Evolutionary conservation across 192 early-diverging fungal genomes (phyloP).

Genomic region (Coemansia sp.): DNA sequence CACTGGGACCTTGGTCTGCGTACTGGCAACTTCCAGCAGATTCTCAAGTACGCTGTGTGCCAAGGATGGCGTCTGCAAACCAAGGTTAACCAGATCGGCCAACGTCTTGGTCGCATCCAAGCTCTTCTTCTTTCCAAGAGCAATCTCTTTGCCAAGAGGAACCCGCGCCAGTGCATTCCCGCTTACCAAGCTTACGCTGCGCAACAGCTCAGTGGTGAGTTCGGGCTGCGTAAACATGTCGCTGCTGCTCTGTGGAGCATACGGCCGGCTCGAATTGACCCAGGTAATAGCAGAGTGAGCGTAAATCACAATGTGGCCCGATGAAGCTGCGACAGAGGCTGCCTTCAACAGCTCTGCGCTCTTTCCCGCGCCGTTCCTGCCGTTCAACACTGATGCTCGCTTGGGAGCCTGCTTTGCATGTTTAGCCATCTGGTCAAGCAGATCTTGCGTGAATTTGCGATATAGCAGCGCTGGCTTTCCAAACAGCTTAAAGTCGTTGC

Average conservation of each 20-base stretch:
- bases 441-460: constrained; percentile 29
- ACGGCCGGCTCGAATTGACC: constrained; percentile 53
- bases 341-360: constrained; percentile 52
- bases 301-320: constrained; percentile 38
- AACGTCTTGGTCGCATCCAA: constrained; percentile 28
- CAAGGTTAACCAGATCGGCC: constrained; percentile 32
- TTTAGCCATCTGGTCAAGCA: constrained; percentile 28
- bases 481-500: constrained; percentile 45
- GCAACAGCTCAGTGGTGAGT: constrained; percentile 26
- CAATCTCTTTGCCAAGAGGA: constrained; percentile 31
- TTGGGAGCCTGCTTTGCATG: constrained; percentile 13
- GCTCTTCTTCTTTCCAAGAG: constrained; percentile 27
- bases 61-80: constrained; percentile 31
- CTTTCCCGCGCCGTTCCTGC: constrained; percentile 39
- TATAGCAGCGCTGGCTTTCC: constrained; percentile 44
- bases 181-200: constrained; percentile 20
- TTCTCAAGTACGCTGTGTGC: constrained; percentile 39
- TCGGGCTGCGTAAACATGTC: constrained; percentile 40
- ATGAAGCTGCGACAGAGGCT: constrained; percentile 33
- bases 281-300: constrained; percentile 28
- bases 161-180: constrained; percentile 28
- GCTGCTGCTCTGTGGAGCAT: constrained; percentile 23
- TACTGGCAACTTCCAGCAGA: constrained; percentile 32
- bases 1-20: constrained; percentile 44
- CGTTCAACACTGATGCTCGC: constrained; percentile 35